These are phyloP conservation scores for Lenwebbia sp. DNA, from an alignment of 345 rosid genomes.

Conservation along the genomic window DNA sequence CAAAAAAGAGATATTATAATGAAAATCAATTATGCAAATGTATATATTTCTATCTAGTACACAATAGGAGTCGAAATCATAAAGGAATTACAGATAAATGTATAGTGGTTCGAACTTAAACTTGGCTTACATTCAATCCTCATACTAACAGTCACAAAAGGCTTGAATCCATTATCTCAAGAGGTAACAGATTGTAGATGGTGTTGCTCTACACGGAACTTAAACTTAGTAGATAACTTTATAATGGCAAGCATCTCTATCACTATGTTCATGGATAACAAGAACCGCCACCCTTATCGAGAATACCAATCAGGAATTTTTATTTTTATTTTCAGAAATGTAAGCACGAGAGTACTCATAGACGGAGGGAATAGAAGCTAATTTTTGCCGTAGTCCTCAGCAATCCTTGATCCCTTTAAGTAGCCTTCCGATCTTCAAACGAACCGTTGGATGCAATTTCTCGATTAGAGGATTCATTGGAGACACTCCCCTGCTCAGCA, in stretches of 20 bases:
- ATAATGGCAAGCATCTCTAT: neutral
- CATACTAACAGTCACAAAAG: rapidly evolving
- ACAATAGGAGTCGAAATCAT: neutral
- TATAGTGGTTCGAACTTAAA: neutral
- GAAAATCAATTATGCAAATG: neutral
- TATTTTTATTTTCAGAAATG: too few relatives aligned
- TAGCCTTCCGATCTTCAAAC: too few relatives aligned
- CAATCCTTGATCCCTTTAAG: too few relatives aligned
- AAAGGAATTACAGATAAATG: neutral
- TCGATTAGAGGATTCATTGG: too few relatives aligned
- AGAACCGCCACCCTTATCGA: too few relatives aligned
- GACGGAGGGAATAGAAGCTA: too few relatives aligned
- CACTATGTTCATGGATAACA: too few relatives aligned
- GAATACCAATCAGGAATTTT: too few relatives aligned
- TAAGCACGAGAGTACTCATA: too few relatives aligned
- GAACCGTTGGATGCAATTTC: too few relatives aligned
- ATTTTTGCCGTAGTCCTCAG: too few relatives aligned
- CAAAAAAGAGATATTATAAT: neutral
- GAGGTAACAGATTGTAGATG: neutral
- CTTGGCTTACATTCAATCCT: rapidly evolving
- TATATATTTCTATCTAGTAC: neutral
- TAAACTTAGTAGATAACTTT: neutral
- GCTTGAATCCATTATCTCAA: neutral
- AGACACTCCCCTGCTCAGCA: too few relatives aligned
- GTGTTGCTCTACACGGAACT: neutral